phyloP scores from a whole-genome alignment of 1,139 yeast species.

The Candida tropicalis region DNA sequence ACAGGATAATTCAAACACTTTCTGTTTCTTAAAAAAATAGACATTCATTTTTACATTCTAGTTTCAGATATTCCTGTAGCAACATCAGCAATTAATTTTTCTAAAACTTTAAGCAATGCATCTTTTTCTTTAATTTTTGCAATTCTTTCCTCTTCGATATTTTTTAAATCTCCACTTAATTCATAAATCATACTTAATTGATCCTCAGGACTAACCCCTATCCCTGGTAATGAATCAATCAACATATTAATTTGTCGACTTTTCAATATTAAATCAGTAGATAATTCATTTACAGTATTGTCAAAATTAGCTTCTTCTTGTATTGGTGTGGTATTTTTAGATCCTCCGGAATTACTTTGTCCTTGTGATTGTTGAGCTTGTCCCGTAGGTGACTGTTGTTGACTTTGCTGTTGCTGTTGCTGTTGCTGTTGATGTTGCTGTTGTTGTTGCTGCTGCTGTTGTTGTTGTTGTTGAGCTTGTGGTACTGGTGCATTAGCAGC shows the following conservation, averaged over 20 bases:
- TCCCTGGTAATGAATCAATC: slow-evolving; percentile 90
- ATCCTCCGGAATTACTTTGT: slow-evolving; percentile 33
- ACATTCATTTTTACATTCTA: slow-evolving; percentile 16
- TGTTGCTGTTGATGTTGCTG: slow-evolving; percentile 14
- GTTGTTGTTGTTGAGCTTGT: slow-evolving; percentile 29
- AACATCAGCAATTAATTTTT: slow-evolving; percentile 64
- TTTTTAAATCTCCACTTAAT: slow-evolving; percentile 64
- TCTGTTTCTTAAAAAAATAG: background rate
- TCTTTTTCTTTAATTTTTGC: slow-evolving; percentile 69
- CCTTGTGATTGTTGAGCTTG: slow-evolving; percentile 19
- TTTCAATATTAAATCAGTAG: slow-evolving; percentile 82
- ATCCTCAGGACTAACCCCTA: slow-evolving; percentile 77
- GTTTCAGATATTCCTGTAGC: slow-evolving; percentile 56
- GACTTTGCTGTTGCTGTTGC: slow-evolving; percentile 13
- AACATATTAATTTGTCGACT: slow-evolving; percentile 84
- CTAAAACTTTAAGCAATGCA: slow-evolving; percentile 63
- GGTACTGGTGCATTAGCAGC: slow-evolving; percentile 52
- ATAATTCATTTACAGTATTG: slow-evolving; percentile 67
- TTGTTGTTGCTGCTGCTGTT: slow-evolving; percentile 15
- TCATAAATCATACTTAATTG: slow-evolving; percentile 67
- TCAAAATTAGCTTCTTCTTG: slow-evolving; percentile 37
- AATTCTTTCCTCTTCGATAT: slow-evolving; percentile 62
- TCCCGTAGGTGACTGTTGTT: slow-evolving; percentile 11
- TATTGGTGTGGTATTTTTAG: slow-evolving; percentile 10
- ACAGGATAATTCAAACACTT: slow-evolving; percentile 2